Base-by-base conservation (phyloP, 176 grass and related monocot species). In the Aegilops longissima region DNA sequence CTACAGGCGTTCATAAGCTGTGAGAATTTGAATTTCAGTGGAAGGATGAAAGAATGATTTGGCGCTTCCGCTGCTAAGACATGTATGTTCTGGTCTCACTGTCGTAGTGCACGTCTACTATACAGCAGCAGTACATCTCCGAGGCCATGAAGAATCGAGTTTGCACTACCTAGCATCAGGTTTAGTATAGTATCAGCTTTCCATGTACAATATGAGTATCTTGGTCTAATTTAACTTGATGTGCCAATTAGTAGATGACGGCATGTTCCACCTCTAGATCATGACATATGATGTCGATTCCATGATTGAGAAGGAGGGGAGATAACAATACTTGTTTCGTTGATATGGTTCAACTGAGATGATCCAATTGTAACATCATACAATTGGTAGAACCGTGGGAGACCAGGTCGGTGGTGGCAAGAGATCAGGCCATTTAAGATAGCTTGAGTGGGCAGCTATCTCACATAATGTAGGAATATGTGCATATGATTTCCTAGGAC, bases 1-100 rank as follows among this genome's bases (percentile, higher is more conserved):
- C 17, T 70, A 45, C 56, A 47, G 25, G 52, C 6, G 38, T 72
- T 40, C 66, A 54, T 80, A 51, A 49, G 27, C 38, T 73, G 17
- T 51, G 39, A 51, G 52, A 78, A 63, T 73, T 79, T 71, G 52
- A 70, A 63, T 73, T 79, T 71, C 66, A 84, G 6, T 64, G 42
- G 20, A 39, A 80, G 70, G 62, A 82, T 61, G 33, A 42, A 73
- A 42, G 5, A 66, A 82, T 51, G 80, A 81, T 33, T 39, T 85
- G 56, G 45, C 29, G 31, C 58, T 80, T 18, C 61, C 27, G 31
- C 59, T n/a, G 31, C 3, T 39, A 72, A 36, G 52, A 52, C 16
- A 36, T 38, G 25, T 58, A 25, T 70, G n/a, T 64, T 64, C 39
- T 35, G 54, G 23, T 20, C 30, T 39, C 4, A 10, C 40, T 51